phyloP scores from a whole-genome alignment of 2,329 filamentous ascomycete genomes.

The Cladosporium phlei region DNA sequence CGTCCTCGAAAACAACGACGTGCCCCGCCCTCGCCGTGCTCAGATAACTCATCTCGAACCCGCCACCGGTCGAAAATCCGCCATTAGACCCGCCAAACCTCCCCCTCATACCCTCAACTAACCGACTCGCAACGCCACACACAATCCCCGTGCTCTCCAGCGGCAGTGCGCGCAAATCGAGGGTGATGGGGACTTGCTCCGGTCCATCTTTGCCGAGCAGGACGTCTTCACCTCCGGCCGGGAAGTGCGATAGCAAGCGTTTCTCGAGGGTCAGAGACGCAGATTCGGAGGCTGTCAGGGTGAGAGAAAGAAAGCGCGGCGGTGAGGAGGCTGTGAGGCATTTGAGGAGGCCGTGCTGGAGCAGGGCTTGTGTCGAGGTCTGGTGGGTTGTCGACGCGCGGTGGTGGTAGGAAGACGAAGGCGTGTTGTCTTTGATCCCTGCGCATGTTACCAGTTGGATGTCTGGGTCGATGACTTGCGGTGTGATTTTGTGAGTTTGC shows the following conservation, averaged over 20 bases:
- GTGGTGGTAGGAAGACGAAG: neutral
- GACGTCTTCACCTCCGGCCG: slow-evolving; percentile 49
- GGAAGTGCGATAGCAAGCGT: slow-evolving; percentile 54
- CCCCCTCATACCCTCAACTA: slow-evolving; percentile 64
- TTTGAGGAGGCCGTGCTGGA: slow-evolving; percentile 45
- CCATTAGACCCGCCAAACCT: neutral
- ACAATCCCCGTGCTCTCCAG: slow-evolving; percentile 91
- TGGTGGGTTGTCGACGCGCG: slow-evolving; percentile 22
- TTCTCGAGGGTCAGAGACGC: slow-evolving; percentile 70
- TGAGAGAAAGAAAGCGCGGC: slow-evolving; percentile 69
- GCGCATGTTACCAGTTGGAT: slow-evolving; percentile 80
- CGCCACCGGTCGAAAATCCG: slow-evolving; percentile 30
- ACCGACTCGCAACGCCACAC: slow-evolving; percentile 79
- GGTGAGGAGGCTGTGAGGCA: slow-evolving; percentile 42
- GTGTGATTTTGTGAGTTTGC: slow-evolving; percentile 69
- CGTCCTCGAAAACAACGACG: slow-evolving; percentile 75
- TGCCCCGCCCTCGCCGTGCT: slow-evolving; percentile 84
- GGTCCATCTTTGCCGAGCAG: slow-evolving; percentile 70
- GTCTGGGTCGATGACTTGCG: slow-evolving; percentile 61
- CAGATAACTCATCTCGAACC: slow-evolving; percentile 79
- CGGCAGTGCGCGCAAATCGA: slow-evolving; percentile 76
- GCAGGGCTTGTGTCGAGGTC: slow-evolving; percentile 37
- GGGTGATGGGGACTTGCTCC: slow-evolving; percentile 74
- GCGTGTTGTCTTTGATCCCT: slow-evolving; percentile 49
- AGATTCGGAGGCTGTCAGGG: slow-evolving; percentile 66